phyloP scores from a whole-genome alignment of 495 filamentous ascomycete genomes.

The Neurospora hispaniola region DNA sequence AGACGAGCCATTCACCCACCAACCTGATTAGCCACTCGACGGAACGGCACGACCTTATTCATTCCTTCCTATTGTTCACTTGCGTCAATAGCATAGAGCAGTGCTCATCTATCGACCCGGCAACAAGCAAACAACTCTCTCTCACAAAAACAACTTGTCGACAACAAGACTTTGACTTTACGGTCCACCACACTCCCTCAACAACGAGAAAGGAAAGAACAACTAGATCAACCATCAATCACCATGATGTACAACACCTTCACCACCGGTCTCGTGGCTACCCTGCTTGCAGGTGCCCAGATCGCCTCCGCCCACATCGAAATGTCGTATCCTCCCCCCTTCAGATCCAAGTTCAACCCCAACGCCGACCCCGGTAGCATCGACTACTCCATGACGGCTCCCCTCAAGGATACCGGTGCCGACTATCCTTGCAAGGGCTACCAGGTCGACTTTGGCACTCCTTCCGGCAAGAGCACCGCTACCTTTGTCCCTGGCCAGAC shows the following conservation, averaged over 20 bases:
- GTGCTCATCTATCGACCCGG: constrained; percentile 1
- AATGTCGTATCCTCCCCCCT: constrained; percentile 45
- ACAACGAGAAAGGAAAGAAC: background rate
- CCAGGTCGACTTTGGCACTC: constrained; percentile 38
- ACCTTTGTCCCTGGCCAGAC: constrained; percentile 44
- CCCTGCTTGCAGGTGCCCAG: constrained; percentile 22
- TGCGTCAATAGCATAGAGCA: background rate
- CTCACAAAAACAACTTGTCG: background rate
- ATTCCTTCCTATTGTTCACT: background rate
- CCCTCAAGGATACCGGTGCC: constrained; percentile 35
- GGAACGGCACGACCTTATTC: background rate
- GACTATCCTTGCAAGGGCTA: constrained; percentile 64
- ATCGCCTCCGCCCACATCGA: constrained; percentile 48
- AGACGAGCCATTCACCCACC: background rate
- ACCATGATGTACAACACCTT: constrained; percentile 29
- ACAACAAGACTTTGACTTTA: background rate
- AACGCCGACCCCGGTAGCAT: constrained; percentile 27
- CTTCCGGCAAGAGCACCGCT: constrained; percentile 33
- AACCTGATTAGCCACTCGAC: background rate
- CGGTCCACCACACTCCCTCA: background rate
- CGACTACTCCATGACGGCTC: constrained; percentile 49
- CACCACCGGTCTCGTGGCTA: constrained; percentile 16
- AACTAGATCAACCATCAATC: constrained; percentile 9
- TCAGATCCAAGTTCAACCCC: constrained; percentile 43
- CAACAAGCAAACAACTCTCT: background rate